Base-by-base conservation (phyloP, 2,329 filamentous ascomycete genomes). In the Penicillium sp. region DNA sequence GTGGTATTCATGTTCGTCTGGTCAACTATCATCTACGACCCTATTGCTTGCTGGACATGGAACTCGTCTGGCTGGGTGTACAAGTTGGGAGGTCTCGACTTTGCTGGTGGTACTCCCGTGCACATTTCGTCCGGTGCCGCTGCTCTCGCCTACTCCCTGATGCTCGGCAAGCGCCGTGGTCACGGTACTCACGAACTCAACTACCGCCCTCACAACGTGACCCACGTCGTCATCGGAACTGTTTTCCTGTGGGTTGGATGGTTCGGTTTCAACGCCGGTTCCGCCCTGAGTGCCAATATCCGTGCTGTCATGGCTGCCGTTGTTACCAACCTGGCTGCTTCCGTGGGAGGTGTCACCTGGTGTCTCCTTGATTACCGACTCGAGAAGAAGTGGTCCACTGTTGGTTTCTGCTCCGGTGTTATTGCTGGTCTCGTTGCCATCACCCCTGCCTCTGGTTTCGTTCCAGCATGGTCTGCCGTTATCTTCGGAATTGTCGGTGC, bases 41-140 rank as follows among this genome's bases (percentile, higher is more conserved):
- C 91, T 1, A 91, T 96, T 68, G 91, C 91, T 47, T 96, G 91
- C 81, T 96, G 91, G 91, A 95, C 90, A 8, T 96, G 91, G 91
- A 96, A 96, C 70, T 74, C 88, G 0, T 77, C 78, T 30, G 91
- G 91, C 21, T 96, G 91, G 91, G 85, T 87, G 12, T 88, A 82
- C 73, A 80, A 83, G 62, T 82, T 95, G 75, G 91, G 91, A 47
- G 90, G 89, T 26, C 81, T 95, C 46, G 91, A 96, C 74, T 96
- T 94, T 67, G 91, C 91, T 21, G 91, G 91, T 61, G 91, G 91
- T 66, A 95, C 91, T 2, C 91, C 91, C 0, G 91, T 96, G 54
- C 91, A 96, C 71, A 94, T 96, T 64, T 80, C 89, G 1, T 93
- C 90, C 2, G 91, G 91, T 51, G 83, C 83, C 46, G 90, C 91